phyloP scores from a whole-genome alignment of 2,329 filamentous ascomycete genomes.

The Phaeosphaeriaceae sp. region DNA sequence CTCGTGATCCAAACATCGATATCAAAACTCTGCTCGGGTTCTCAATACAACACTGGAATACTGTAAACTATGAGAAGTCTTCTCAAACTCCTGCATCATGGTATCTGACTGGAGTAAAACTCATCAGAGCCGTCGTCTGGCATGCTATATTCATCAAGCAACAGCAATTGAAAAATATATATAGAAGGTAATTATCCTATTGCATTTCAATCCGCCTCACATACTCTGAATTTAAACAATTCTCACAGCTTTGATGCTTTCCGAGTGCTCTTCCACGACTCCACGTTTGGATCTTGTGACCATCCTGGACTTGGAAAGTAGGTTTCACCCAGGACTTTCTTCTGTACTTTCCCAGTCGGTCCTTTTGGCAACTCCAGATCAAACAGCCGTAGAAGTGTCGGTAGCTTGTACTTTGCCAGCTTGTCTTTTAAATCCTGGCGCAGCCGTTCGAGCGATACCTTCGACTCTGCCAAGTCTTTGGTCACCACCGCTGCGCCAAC shows the following conservation, averaged over 20 bases:
- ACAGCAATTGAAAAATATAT: no score
- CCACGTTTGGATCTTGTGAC: neutral
- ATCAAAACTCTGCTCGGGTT: no score
- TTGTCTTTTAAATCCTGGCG: constrained; percentile 52
- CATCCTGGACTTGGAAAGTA: constrained; percentile 43
- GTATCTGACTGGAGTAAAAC: no score
- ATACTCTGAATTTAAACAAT: no score
- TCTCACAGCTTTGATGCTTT: neutral
- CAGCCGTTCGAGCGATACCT: constrained; percentile 29
- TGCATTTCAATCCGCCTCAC: no score
- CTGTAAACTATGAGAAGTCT: no score
- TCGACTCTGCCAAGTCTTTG: constrained; percentile 36
- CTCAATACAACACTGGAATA: no score
- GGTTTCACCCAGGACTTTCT: constrained; percentile 52
- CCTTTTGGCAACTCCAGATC: constrained; percentile 57
- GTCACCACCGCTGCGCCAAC: constrained; percentile 59
- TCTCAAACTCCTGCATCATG: no score
- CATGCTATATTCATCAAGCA: no score
- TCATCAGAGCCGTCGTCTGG: no score
- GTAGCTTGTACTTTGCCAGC: constrained; percentile 58
- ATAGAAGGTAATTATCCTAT: no score
- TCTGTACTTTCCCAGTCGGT: constrained; percentile 58
- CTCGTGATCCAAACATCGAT: no score
- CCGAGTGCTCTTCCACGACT: neutral
- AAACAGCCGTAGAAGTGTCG: constrained; percentile 54